phyloP scores from a whole-genome alignment of 371 early-diverging fungal species.

The Mortierella sp. region DNA sequence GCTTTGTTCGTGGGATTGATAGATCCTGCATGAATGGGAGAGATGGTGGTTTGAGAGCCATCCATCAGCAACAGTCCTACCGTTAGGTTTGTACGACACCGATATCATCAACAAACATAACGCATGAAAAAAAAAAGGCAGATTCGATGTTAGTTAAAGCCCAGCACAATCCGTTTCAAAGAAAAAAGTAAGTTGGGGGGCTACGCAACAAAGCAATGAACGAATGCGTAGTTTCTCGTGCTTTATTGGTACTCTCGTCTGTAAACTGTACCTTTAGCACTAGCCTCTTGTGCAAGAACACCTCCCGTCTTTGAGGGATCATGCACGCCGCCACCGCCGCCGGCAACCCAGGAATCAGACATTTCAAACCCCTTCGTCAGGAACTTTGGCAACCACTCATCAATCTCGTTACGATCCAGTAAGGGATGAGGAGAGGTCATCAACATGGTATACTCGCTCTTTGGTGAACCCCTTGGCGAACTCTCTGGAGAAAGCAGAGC shows the following conservation, averaged over 20 bases:
- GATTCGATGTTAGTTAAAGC: too few species aligned
- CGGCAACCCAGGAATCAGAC: not conserved
- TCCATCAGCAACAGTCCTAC: not conserved
- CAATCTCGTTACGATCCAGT: not conserved
- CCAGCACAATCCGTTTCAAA: not conserved
- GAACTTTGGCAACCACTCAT: constrained; percentile 3
- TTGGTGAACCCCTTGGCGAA: not conserved
- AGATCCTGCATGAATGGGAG: not conserved
- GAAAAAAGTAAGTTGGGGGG: not conserved
- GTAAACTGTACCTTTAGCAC: not conserved
- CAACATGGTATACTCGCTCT: not conserved
- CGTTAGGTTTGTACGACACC: not conserved
- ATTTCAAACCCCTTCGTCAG: not conserved
- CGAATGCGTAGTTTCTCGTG: too few species aligned
- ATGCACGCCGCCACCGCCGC: not conserved
- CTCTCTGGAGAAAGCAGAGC: not conserved
- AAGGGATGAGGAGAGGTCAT: too few species aligned
- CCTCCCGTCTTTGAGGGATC: not conserved
- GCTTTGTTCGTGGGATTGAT: not conserved
- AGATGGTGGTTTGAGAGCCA: not conserved
- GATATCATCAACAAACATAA: not conserved
- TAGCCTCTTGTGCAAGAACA: not conserved
- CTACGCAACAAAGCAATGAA: too few species aligned
- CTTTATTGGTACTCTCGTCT: too few species aligned
- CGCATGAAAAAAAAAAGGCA: too few species aligned